Evolutionary conservation across 768 basidiomycete genomes (phyloP).

Genomic region (Tulasnella sp.): DNA sequence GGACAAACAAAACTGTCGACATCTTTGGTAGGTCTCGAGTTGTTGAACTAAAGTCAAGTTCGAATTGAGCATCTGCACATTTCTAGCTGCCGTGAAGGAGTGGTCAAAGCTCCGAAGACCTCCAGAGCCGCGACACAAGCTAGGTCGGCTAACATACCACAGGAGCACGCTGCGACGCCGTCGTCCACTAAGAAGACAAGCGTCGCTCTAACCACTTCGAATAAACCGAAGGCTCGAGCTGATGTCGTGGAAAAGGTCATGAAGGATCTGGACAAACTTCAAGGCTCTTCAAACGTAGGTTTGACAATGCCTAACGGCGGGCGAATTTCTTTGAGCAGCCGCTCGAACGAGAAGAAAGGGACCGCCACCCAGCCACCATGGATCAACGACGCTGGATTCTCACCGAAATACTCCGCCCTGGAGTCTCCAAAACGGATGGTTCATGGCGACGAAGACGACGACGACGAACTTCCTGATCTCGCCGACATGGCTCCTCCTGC

Average conservation of each 20-base stretch:
- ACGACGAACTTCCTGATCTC: neutral
- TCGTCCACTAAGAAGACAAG: neutral
- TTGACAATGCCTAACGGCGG: neutral
- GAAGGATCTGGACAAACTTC: slow-evolving; percentile 19
- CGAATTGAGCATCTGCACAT: neutral
- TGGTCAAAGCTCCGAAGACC: slow-evolving; percentile 47
- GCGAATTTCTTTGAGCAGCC: slow-evolving; percentile 16
- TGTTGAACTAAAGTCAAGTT: neutral
- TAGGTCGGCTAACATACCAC: neutral
- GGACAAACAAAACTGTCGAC: slow-evolving; percentile 68
- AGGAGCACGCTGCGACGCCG: neutral
- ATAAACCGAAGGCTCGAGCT: neutral
- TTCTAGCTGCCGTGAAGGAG: slow-evolving; percentile 69
- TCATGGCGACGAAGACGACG: neutral
- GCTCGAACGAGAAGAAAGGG: slow-evolving; percentile 3
- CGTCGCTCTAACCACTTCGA: neutral
- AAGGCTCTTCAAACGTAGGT: slow-evolving; percentile 7
- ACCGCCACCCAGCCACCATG: neutral
- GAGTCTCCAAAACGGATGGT: neutral
- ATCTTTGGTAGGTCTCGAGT: slow-evolving; percentile 55
- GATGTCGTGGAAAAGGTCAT: slow-evolving; percentile 15
- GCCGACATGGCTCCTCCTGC: neutral
- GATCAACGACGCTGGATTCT: neutral
- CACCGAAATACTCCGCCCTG: neutral
- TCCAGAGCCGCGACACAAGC: neutral